These are phyloP conservation scores for Auriculariales sp. DNA, from an alignment of 768 basidiomycete species.

Conservation along the genomic window DNA sequence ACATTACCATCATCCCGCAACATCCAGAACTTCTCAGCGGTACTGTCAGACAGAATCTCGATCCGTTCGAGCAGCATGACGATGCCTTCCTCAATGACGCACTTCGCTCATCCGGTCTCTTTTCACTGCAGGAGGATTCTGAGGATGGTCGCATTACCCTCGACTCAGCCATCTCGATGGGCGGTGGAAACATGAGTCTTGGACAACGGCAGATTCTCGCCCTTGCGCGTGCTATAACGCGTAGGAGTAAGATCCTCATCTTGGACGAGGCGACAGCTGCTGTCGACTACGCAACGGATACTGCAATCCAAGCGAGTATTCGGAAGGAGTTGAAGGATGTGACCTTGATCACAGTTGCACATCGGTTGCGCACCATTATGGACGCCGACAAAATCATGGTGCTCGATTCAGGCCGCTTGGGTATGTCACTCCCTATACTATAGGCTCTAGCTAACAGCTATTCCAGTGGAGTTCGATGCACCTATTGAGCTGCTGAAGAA, in stretches of 20 bases:
- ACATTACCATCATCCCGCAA: conserved; percentile 42
- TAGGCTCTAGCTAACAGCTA: conserved; percentile 11
- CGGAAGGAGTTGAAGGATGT: conserved; percentile 16
- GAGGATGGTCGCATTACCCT: conserved; percentile 13
- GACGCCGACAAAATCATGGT: conserved; percentile 26
- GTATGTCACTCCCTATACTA: background rate
- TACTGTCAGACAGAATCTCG: conserved; percentile 7
- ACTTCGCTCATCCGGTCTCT: conserved; percentile 3
- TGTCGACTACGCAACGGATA: conserved; percentile 25
- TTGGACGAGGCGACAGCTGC: conserved; percentile 17
- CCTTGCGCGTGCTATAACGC: conserved; percentile 18
- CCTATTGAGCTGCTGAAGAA: conserved; percentile 20
- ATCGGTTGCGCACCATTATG: conserved; percentile 25
- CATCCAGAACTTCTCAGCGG: conserved; percentile 6
- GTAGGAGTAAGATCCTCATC: conserved; percentile 8
- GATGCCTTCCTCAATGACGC: conserved; percentile 9
- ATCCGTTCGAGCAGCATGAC: conserved; percentile 7
- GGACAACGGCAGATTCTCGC: conserved; percentile 28
- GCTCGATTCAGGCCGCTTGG: conserved; percentile 10
- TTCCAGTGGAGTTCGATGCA: conserved; percentile 25
- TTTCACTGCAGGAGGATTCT: background rate
- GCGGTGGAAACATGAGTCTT: conserved; percentile 24
- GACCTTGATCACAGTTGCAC: conserved; percentile 28
- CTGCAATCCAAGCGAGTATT: conserved; percentile 24
- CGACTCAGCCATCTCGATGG: conserved; percentile 18